A percentile compares a stretch with the other conserved stretches of the same genome.
phyloP scores from a whole-genome alignment of 331 rosid genomes.

The Malus hybrid region DNA sequence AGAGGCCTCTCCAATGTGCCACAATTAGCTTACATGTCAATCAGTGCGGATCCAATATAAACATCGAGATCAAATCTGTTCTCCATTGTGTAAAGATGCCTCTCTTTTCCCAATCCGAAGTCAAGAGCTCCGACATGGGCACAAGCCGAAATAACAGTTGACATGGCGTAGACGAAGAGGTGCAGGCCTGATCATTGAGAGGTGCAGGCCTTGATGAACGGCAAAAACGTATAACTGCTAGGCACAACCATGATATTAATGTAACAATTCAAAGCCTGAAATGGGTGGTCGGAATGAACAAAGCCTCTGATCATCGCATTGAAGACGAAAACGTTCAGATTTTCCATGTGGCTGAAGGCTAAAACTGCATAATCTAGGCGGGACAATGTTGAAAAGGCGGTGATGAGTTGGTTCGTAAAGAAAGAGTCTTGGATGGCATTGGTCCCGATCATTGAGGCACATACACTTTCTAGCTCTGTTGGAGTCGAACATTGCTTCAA shows the following conservation, averaged over 20 bases:
- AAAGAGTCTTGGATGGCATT: constrained; percentile 54
- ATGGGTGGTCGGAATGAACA: constrained; percentile 30
- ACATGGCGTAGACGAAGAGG: no score
- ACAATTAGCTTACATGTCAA: constrained; percentile 85
- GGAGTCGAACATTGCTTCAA: constrained; percentile 29
- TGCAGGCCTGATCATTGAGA: background rate
- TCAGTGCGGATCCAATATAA: constrained; percentile 62
- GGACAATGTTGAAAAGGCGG: constrained; percentile 28
- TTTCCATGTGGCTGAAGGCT: constrained; percentile 44
- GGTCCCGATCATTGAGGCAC: constrained; percentile 49
- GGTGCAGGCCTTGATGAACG: constrained; percentile 54
- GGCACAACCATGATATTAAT: constrained; percentile 34
- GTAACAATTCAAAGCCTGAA: constrained; percentile 41
- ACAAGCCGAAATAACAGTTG: constrained; percentile 57
- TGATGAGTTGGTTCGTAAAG: constrained; percentile 57
- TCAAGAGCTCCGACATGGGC: constrained; percentile 81
- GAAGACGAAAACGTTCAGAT: constrained; percentile 61
- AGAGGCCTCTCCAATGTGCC: constrained; percentile 68
- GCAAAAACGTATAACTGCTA: constrained; percentile 61
- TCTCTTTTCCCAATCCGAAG: constrained; percentile 44
- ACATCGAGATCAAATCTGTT: constrained; percentile 59
- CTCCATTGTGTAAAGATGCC: constrained; percentile 46
- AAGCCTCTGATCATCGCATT: constrained; percentile 62
- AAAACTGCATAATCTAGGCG: constrained; percentile 29
- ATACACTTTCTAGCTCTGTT: constrained; percentile 36